phyloP scores from a whole-genome alignment of 225 moss, liverwort and hornwort species.

The Bryum argenteum region DNA sequence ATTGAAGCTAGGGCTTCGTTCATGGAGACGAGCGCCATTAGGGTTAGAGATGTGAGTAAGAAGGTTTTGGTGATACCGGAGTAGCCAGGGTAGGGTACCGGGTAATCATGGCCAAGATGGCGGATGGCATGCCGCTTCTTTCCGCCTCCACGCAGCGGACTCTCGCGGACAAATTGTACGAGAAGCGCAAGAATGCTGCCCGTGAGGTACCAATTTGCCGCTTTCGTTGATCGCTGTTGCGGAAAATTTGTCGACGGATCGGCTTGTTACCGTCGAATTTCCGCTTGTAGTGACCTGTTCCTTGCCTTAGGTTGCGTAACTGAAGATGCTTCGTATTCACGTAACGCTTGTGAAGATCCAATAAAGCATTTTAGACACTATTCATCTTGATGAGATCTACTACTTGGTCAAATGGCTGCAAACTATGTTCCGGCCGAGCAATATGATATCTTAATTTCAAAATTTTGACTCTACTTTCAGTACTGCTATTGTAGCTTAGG shows the following conservation, averaged over 20 bases:
- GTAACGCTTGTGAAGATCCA: conserved; percentile 22
- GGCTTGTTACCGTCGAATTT: conserved; percentile 6
- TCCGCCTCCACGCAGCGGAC: conserved; percentile 78
- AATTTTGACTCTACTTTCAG: conserved; percentile 13
- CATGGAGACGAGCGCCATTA: conserved; percentile 34
- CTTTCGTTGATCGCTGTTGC: conserved; percentile 4
- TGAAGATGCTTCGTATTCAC: conserved; percentile 41
- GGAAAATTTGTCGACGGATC: conserved; percentile 15
- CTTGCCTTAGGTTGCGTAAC: conserved; percentile 28
- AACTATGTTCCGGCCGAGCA: conserved; percentile 15
- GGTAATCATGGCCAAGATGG: conserved; percentile 56
- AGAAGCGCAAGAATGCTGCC: conserved; percentile 97
- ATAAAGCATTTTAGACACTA: neutral
- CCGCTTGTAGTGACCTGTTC: conserved; percentile 7
- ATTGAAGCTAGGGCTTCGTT: conserved; percentile 29
- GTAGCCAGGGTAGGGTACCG: conserved; percentile 13
- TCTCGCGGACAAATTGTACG: conserved; percentile 90
- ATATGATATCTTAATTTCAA: conserved; percentile 10
- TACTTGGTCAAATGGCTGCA: conserved; percentile 10
- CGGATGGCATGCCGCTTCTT: conserved; percentile 70
- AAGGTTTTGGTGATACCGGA: conserved; percentile 17
- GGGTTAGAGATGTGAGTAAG: conserved; percentile 41
- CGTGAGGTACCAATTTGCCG: conserved; percentile 58
- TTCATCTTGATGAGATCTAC: conserved; percentile 14
- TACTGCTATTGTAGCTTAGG: conserved; percentile 15